Conservation (phyloP, 2,329 filamentous ascomycete genomes). For the Trichoderma sp. region DNA sequence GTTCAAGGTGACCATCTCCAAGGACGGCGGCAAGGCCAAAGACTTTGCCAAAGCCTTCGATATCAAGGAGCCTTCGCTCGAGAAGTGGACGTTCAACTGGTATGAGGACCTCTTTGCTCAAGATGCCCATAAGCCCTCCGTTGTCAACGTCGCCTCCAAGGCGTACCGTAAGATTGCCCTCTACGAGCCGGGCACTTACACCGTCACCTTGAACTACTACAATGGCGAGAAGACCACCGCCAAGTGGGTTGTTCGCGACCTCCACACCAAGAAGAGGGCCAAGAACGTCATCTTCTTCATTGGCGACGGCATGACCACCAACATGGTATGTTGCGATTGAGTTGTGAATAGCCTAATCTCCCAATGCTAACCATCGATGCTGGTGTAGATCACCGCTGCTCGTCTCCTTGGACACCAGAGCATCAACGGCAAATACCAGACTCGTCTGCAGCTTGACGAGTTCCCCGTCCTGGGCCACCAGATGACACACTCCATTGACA, state of each 20-base stretch:
- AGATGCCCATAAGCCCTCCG: constrained; percentile 64
- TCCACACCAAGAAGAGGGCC: constrained; percentile 67
- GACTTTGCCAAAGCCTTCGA: constrained; percentile 65
- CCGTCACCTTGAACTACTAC: constrained; percentile 73
- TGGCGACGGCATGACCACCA: constrained; percentile 70
- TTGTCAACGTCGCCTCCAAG: constrained; percentile 79
- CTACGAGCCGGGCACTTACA: constrained; percentile 76
- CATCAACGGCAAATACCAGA: constrained; percentile 81
- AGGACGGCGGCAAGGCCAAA: constrained; percentile 54
- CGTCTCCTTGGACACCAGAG: constrained; percentile 78
- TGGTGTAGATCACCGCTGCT: constrained; percentile 63
- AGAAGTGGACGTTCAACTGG: constrained; percentile 83
- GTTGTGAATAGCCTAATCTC: not conserved
- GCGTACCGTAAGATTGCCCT: constrained; percentile 73
- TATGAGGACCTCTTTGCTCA: constrained; percentile 79
- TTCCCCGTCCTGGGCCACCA: constrained; percentile 85
- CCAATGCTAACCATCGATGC: not conserved
- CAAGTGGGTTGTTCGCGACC: constrained; percentile 72
- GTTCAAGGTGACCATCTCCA: constrained; percentile 73
- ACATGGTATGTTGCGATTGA: constrained; percentile 49
- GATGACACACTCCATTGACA: constrained; percentile 84
- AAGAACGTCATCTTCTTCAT: constrained; percentile 88
- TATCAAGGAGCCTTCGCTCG: constrained; percentile 66
- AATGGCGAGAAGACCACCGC: constrained; percentile 68
- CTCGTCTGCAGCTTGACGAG: constrained; percentile 71